Conservation (phyloP, 352 stramenopile genomes). For the Globisporangium cylindrosporum region DNA sequence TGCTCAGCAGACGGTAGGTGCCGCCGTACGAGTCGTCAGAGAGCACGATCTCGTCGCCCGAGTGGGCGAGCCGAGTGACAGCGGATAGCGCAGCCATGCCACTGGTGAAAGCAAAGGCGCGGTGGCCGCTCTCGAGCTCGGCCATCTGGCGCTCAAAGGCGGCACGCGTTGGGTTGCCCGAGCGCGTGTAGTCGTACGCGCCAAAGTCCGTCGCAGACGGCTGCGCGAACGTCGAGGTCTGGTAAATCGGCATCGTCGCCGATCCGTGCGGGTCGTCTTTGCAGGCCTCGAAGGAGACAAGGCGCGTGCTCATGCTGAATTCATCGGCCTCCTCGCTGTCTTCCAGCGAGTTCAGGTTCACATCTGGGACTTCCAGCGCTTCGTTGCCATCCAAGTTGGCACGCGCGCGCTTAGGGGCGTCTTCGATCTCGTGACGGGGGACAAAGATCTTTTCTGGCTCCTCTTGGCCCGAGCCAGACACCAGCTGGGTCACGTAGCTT, state of each 20-base stretch:
- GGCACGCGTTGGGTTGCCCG: slow-evolving; percentile 91
- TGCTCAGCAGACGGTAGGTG: slow-evolving; percentile 90
- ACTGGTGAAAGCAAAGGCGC: slow-evolving; percentile 90
- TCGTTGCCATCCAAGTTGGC: slow-evolving; percentile 79
- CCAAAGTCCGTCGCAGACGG: slow-evolving; percentile 87
- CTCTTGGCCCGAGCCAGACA: slow-evolving; percentile 56
- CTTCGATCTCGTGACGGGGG: slow-evolving; percentile 59
- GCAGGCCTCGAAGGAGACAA: slow-evolving; percentile 80
- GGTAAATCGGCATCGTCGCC: slow-evolving; percentile 91
- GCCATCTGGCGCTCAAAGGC: slow-evolving; percentile 93
- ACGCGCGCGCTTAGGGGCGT: slow-evolving; percentile 41
- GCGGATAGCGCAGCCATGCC: slow-evolving; percentile 95
- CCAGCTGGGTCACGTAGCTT: slow-evolving; percentile 82
- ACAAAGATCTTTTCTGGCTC: slow-evolving; percentile 81
- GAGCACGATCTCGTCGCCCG: slow-evolving; percentile 91
- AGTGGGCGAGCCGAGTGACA: slow-evolving; percentile 87
- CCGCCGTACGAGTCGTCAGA: slow-evolving; percentile 96
- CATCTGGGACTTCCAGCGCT: slow-evolving; percentile 38
- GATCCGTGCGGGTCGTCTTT: slow-evolving; percentile 89
- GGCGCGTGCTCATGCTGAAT: slow-evolving; percentile 66
- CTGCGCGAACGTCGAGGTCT: slow-evolving; percentile 90
- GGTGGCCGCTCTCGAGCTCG: slow-evolving; percentile 66
- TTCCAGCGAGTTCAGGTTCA: slow-evolving; percentile 31
- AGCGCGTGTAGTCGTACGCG: slow-evolving; percentile 94
- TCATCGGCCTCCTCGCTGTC: slow-evolving; percentile 37